A percentile compares a stretch with the other conserved stretches of the same genome.
Conservation (phyloP, 108 stramenopile species). For the Poteriospumella lacustris region DNA sequence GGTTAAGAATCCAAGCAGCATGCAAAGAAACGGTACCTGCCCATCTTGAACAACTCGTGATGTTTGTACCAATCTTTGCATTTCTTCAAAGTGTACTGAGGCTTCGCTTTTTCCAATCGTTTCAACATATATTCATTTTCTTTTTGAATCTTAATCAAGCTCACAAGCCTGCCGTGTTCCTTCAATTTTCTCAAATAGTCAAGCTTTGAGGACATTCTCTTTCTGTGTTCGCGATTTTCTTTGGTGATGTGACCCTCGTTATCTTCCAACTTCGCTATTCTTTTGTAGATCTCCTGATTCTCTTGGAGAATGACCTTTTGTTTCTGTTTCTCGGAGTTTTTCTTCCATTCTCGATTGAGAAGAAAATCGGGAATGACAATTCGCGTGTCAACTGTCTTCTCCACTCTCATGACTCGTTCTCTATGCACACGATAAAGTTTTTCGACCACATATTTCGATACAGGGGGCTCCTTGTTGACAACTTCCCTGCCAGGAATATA, state of each 20-base stretch:
- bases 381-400: neutral
- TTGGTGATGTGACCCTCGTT: neutral
- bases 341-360: constrained; percentile 20
- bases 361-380: constrained; percentile 11
- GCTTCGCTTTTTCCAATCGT: constrained; percentile 21
- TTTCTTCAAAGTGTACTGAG: constrained; percentile 11
- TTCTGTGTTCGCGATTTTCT: constrained; percentile 12
- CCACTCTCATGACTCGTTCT: constrained; percentile 3
- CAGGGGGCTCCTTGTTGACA: constrained; percentile 8
- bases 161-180: neutral
- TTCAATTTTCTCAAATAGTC: neutral
- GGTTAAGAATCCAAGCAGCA: neutral
- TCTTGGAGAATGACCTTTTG: neutral
- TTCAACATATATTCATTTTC: constrained; percentile 23
- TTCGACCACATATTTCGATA: constrained; percentile 11
- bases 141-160: constrained; percentile 21
- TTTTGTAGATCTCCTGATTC: neutral
- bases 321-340: neutral
- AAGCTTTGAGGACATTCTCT: neutral
- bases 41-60: too few species aligned
- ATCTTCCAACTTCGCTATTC: constrained; percentile 9
- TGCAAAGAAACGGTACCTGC: neutral
- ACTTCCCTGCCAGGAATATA: neutral
- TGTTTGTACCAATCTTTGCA: constrained; percentile 18
- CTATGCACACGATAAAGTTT: constrained; percentile 28